These are phyloP conservation scores for Lanmaoa rubissima DNA, from an alignment of 768 basidiomycete genomes.

Conservation along the genomic window DNA sequence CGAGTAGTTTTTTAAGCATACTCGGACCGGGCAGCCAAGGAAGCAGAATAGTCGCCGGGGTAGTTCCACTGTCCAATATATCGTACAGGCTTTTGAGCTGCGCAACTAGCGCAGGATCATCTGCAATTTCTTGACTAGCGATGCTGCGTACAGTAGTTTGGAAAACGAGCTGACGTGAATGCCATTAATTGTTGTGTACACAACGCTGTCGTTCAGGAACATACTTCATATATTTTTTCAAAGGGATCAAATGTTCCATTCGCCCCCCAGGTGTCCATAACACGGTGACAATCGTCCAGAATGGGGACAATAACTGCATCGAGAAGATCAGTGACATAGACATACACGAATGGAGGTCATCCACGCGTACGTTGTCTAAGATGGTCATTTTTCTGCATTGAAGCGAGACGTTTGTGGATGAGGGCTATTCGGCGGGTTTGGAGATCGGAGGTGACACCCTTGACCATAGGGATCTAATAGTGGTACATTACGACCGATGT, in stretches of 20 bases:
- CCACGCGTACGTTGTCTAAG: conserved; percentile 55
- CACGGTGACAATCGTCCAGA: conserved; percentile 58
- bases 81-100: conserved; percentile 68
- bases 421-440: conserved; percentile 57
- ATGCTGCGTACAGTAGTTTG: conserved; percentile 70
- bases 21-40: conserved; percentile 78
- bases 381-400: conserved; percentile 60
- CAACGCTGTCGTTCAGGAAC: conserved; percentile 14
- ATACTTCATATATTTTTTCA: conserved; percentile 63
- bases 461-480: conserved; percentile 68
- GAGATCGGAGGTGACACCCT: conserved; percentile 71
- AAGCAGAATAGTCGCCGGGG: conserved; percentile 67
- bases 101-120: conserved; percentile 57
- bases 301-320: conserved; percentile 61
- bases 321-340: conserved; percentile 10
- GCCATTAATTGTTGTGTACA: neutral
- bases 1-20: conserved; percentile 66
- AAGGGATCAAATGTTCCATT: conserved; percentile 72
- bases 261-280: conserved; percentile 64
- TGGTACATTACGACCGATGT: conserved; percentile 14
- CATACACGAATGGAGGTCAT: neutral
- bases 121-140: conserved; percentile 66
- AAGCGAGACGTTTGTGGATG: conserved; percentile 70
- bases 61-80: conserved; percentile 64
- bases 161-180: conserved; percentile 54